Evolutionary conservation across 2,329 filamentous ascomycete species (phyloP).

Genomic region (Aureobasidium lini): DNA sequence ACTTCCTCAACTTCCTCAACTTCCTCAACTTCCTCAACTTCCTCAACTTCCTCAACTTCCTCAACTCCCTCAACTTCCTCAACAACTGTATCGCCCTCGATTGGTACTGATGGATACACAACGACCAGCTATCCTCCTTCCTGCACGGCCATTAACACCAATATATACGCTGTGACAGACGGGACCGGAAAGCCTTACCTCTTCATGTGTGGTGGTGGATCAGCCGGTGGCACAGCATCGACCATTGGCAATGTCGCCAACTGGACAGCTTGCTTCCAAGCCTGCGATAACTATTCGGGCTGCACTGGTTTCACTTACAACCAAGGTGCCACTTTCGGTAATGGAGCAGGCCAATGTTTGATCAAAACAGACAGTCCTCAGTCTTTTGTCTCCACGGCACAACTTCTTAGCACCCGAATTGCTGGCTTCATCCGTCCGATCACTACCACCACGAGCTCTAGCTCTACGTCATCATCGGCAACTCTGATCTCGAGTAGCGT

Average conservation of each 20-base stretch:
- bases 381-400: slow-evolving; percentile 14
- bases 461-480: not conserved
- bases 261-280: slow-evolving; percentile 20
- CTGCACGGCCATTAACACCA: slow-evolving; percentile 15
- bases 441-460: not conserved
- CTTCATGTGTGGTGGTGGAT: slow-evolving; percentile 17
- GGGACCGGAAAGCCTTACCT: slow-evolving; percentile 7
- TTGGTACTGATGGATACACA: slow-evolving; percentile 14
- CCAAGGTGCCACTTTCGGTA: slow-evolving; percentile 15
- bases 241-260: not conserved
- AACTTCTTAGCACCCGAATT: slow-evolving; percentile 13
- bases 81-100: not conserved
- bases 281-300: slow-evolving; percentile 18
- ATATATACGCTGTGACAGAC: slow-evolving; percentile 15
- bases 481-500: not conserved
- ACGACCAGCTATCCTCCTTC: slow-evolving; percentile 11
- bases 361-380: slow-evolving; percentile 14
- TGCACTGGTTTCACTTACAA: slow-evolving; percentile 21
- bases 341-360: slow-evolving; percentile 19
- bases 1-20: not conserved
- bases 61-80: not conserved
- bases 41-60: not conserved
- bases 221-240: not conserved
- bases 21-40: not conserved
- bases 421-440: slow-evolving; percentile 6